Conservation (phyloP, 495 filamentous ascomycete species). For the Sordaria brevicollis region DNA sequence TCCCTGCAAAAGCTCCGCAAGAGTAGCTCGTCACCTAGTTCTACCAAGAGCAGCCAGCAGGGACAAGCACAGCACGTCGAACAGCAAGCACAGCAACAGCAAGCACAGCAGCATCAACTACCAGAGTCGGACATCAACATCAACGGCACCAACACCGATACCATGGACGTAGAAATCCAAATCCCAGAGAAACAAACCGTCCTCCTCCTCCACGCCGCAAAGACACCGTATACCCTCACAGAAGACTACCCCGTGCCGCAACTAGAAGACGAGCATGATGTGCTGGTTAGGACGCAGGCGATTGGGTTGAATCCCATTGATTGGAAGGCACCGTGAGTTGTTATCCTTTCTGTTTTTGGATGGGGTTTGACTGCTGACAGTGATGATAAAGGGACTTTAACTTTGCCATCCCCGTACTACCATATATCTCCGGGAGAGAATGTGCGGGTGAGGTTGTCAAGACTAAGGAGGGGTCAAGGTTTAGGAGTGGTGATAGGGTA, state of each 20-base stretch:
- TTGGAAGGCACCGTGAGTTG: constrained; percentile 58
- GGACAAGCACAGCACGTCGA: neutral
- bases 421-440: constrained; percentile 59
- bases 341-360: neutral
- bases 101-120: neutral
- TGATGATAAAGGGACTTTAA: constrained; percentile 45
- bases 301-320: constrained; percentile 64
- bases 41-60: neutral
- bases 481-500: constrained; percentile 45
- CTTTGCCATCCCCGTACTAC: constrained; percentile 52
- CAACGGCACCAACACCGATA: neutral
- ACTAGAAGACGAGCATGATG: constrained; percentile 29
- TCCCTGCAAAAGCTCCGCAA: constrained; percentile 9
- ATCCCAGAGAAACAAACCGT: constrained; percentile 28
- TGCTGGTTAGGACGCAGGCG: constrained; percentile 45
- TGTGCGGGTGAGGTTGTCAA: constrained; percentile 48
- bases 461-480: constrained; percentile 29
- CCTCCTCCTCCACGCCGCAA: constrained; percentile 32
- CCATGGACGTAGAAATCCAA: neutral
- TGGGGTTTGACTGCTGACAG: neutral
- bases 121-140: neutral
- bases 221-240: constrained; percentile 31
- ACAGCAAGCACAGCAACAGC: neutral
- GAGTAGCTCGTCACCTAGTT: neutral
- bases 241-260: constrained; percentile 40